Conservation (phyloP, 2,329 filamentous ascomycete species). For the Nemania diffusa region DNA sequence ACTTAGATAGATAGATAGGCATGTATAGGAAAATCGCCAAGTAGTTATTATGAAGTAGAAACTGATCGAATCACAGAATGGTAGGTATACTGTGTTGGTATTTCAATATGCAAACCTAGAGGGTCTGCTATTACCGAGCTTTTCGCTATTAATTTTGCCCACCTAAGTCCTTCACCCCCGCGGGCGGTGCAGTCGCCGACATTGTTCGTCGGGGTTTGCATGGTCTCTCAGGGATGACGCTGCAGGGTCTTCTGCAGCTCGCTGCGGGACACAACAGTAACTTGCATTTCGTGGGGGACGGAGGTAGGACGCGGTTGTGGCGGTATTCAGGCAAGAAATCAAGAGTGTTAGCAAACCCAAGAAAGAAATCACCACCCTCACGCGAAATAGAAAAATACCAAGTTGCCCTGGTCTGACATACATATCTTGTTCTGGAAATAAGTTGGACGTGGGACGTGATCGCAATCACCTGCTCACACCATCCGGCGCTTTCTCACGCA, state of each 20-base stretch:
- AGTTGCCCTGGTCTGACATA: conserved; percentile 14
- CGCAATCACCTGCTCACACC: conserved; percentile 33
- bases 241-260: conserved; percentile 28
- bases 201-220: conserved; percentile 22
- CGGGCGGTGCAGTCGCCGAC: conserved; percentile 11
- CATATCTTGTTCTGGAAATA: conserved; percentile 2
- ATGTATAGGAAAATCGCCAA: not conserved
- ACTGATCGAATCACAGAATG: not conserved
- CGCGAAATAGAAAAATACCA: conserved; percentile 15
- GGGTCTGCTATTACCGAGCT: not conserved
- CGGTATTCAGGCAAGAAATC: conserved; percentile 19
- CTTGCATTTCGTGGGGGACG: conserved; percentile 27
- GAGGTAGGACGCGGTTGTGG: conserved; percentile 26
- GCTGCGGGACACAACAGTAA: conserved; percentile 20
- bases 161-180: conserved; percentile 18
- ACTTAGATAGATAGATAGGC: not conserved
- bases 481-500: conserved; percentile 30
- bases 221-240: conserved; percentile 8
- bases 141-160: not conserved
- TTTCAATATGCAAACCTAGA: not conserved
- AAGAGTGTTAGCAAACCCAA: conserved; percentile 3
- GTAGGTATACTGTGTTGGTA: not conserved
- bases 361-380: not conserved
- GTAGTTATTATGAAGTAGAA: not conserved
- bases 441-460: conserved; percentile 19